Evolutionary conservation across 1,284 basidiomycete genomes (phyloP), one percentile per base, ranked within the genome.

Genomic region (Athelia psychrophila): DNA sequence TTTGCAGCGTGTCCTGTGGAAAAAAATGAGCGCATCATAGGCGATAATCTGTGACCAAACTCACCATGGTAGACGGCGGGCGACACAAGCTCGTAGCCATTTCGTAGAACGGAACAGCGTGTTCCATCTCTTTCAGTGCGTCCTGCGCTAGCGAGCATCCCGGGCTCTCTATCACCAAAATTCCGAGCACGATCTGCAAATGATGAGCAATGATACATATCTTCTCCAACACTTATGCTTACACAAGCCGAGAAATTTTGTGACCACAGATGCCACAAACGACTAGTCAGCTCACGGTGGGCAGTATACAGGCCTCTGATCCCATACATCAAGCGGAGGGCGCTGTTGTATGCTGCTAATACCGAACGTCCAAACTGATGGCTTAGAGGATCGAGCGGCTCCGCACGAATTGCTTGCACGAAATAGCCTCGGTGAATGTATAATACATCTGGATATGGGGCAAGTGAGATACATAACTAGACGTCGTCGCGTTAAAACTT

Each of bases 371-470:
- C 72, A 57, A 72, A 81, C 56, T 69, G 67, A 54, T 79, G 77
- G 20, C 63, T 56, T 3, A 80, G 61, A 1, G 77, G 77, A 57
- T 78, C 67, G 6, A 62, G 55, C 2, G 74, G 62, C 19, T 69
- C 61, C 46, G 75, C 70, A 4, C 66, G 67, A 32, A 81, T 64
- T 6, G 78, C 80, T 53, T 74, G 72, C 12, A 70, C 72, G 55
- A 80, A 78, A 58, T 76, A 81, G 52, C 71, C 74, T 47, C 78
- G 69, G 55, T 82, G 80, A 19, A 81, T 71, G 55, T 77, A 79
- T 16, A 82, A 60, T 10, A 81, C 61, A 57, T 75, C 79, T 81
- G 47, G n/a, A 33, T 5, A 30, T 13, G 27, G 13, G 13, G 24
- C 44, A 49, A 20, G 48, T 20, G 32, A 30, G 27, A 30, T 6